phyloP scores from a whole-genome alignment of 495 filamentous ascomycete genomes.

The Aspergillus bridgeri region DNA sequence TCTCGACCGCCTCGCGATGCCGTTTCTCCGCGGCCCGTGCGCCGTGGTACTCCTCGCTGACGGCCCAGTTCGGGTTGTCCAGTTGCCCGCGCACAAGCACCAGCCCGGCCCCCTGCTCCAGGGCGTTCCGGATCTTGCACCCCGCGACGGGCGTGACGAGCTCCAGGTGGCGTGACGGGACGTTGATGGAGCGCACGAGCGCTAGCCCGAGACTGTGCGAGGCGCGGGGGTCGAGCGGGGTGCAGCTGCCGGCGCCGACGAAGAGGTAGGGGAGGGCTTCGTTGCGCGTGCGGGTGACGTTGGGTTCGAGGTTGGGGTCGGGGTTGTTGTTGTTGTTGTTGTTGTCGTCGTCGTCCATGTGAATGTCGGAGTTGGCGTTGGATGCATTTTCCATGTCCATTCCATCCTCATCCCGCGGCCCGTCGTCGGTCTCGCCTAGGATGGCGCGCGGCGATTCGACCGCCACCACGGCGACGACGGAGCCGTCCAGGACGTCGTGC shows the following conservation, averaged over 20 bases:
- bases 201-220: slow-evolving; percentile 50
- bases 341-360: slow-evolving; percentile 19
- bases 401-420: slow-evolving; percentile 1
- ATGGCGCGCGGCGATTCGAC: slow-evolving; percentile 44
- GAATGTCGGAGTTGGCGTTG: slow-evolving; percentile 20
- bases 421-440: slow-evolving; percentile 10
- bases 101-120: slow-evolving; percentile 37
- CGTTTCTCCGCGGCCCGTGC: slow-evolving; percentile 38
- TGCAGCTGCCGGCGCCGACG: slow-evolving; percentile 34
- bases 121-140: slow-evolving; percentile 25
- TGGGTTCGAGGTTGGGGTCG: slow-evolving; percentile 12
- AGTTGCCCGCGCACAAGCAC: slow-evolving; percentile 52
- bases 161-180: slow-evolving; percentile 34
- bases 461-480: slow-evolving; percentile 54
- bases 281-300: slow-evolving; percentile 30
- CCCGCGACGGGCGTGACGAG: slow-evolving; percentile 46
- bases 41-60: slow-evolving; percentile 44
- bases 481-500: slow-evolving; percentile 52
- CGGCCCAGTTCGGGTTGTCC: slow-evolving; percentile 51
- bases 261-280: slow-evolving; percentile 44
- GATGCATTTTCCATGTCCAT: slow-evolving; percentile 12
- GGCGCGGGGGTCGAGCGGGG: slow-evolving; percentile 39
- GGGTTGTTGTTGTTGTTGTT: not conserved
- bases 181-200: slow-evolving; percentile 48
- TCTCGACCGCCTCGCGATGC: slow-evolving; percentile 24